Conservation (phyloP, 2,329 filamentous ascomycete genomes). For the Aspergillus novofumigatus region DNA sequence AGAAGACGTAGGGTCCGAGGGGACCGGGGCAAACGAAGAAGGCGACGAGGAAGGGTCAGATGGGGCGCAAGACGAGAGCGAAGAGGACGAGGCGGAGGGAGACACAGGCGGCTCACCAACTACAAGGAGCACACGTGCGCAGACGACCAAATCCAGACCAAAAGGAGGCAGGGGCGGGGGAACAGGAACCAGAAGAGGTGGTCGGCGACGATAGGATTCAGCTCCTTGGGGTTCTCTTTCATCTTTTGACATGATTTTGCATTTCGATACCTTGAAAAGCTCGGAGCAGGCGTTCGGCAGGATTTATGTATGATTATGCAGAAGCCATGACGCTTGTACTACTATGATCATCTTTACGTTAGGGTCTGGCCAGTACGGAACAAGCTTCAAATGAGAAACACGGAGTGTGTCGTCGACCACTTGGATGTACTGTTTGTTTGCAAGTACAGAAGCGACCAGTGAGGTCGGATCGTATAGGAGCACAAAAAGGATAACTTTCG, state of each 20-base stretch:
- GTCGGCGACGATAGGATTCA: slow-evolving; percentile 28
- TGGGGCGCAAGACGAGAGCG: slow-evolving; percentile 32
- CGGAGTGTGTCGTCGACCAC: neutral
- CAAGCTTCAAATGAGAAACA: neutral
- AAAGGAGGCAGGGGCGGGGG: slow-evolving; percentile 34
- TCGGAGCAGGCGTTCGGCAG: slow-evolving; percentile 12
- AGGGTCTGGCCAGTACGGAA: neutral
- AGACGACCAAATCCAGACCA: slow-evolving; percentile 32
- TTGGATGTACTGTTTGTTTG: neutral
- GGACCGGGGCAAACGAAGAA: slow-evolving; percentile 36
- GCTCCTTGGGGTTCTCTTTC: slow-evolving; percentile 2
- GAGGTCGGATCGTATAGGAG: slow-evolving; percentile 4
- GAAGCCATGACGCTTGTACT: neutral
- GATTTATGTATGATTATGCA: neutral
- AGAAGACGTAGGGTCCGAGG: slow-evolving; percentile 39
- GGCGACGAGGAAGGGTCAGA: slow-evolving; percentile 37
- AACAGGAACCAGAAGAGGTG: slow-evolving; percentile 34
- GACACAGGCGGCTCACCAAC: slow-evolving; percentile 34
- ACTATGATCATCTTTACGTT: neutral
- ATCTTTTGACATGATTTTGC: slow-evolving; percentile 1
- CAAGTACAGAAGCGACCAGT: neutral
- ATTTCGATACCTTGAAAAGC: slow-evolving; percentile 25
- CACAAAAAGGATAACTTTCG: slow-evolving; percentile 5
- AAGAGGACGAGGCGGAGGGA: slow-evolving; percentile 36
- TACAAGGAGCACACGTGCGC: slow-evolving; percentile 33